Evolutionary conservation across 2,329 filamentous ascomycete genomes (phyloP), one percentile per base, ranked within the genome.

Genomic region (Colletotrichum eremochloae): DNA sequence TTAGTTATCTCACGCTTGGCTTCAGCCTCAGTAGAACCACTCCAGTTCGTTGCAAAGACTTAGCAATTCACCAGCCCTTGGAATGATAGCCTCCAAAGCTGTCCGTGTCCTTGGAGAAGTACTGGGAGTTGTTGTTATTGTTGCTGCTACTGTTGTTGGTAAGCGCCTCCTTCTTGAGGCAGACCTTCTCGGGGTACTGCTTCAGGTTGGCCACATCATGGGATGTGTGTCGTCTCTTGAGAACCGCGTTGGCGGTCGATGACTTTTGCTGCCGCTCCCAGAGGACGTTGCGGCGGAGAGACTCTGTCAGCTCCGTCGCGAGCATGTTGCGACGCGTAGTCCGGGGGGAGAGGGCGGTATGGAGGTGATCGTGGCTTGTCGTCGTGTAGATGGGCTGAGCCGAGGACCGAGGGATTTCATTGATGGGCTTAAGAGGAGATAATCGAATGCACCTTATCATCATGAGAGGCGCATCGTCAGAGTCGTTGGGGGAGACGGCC

Each of bases 201-300:
- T 92, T 93, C 55, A 98, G 87, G 81, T 97, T 97, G 74, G 94
- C 93, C 74, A 98, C 91, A 79, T 98, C 95, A 75, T 96, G 93
- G 2, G 96, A 94, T 9, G 95, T 97, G 80, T 98, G 95, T 71
- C 94, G 89, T 74, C 96, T 91, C 86, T 97, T 97, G 70, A 97
- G 87, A 67, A 96, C 94, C 1, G 95, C 94, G 75, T 96, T 95
- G 77, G 92, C 94, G 9, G 94, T 96, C 44, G 93, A 93, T 71
- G 94, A 94, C 88, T 96, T 97, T 80, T 98, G 96, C 79, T 97
- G 94, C 64, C 96, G 92, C 81, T 99, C 96, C 93, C 94, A 97
- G 20, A 98, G 89, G 20, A 99, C 91, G 77, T 98, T 94, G 76
- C 95, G 93, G 31, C 96, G 91, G 4, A 99, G 90, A 31, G 94